Evolutionary conservation across 208 protist species (phyloP), one percentile per base, ranked within the genome.

Genomic region (Acanthamoeba triangularis): DNA sequence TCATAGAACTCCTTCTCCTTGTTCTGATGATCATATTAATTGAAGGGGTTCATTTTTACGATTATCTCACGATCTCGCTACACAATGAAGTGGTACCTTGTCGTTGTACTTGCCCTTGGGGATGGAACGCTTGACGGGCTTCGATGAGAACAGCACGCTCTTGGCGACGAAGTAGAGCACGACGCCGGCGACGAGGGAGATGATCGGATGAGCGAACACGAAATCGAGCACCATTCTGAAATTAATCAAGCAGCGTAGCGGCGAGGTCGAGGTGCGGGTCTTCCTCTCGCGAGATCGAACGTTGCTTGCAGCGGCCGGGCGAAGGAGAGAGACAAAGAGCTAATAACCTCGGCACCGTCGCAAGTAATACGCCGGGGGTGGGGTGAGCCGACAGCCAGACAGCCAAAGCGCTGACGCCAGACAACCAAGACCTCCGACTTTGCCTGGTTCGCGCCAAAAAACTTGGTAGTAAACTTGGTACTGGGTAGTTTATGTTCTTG

Each of bases 1-100:
- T 97, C 97, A 90, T 97, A 97, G 61, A 96, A 97, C 25, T 91
- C 95, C 67, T 93, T 94, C 25, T 63, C 95, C 82, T 90, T 67
- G 72, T 41, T 41, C 72, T 52, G n/a, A 13, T 80, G 3, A n/a
- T 35, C 14, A 16, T 37, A 2, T 3, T 3, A 25, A 80, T 23
- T 28, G 5, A 82, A 35, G 30, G 23, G 16, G 49, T 54, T 54
- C 2, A 54, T 54, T 49, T 56, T 25, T 49, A 0, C 23, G 44
- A 63, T 56, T 13, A 87, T 41, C 25, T 72, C 63, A 72, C n/a
- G 30, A 16, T 20, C 1, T 82, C 20, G 10, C 30, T 84, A 13
- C 14, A 3, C 3, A 13, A 1, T 33, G n/a, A 23, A 44, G 0
- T n/a, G 11, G 1, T 63, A 90, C 82, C 82, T 90, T 90, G 82